Evolutionary conservation across 306 rosid species (phyloP).

Genomic region (Casuarina equisetifolia): DNA sequence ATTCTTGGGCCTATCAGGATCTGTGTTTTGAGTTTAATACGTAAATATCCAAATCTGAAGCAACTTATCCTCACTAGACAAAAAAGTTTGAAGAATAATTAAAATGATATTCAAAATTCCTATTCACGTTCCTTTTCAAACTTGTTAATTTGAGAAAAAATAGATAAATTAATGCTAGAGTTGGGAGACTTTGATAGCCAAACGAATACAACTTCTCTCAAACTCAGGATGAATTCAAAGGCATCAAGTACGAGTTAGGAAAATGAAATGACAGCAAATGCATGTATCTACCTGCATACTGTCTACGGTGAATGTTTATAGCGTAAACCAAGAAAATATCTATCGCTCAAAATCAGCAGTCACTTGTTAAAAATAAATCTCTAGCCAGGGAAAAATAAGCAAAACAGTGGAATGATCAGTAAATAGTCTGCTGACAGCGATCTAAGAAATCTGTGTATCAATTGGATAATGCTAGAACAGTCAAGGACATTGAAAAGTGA

Average conservation of each 20-base stretch:
- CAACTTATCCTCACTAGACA: background rate
- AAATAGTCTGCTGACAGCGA: background rate
- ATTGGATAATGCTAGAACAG: background rate
- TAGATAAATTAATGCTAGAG: background rate
- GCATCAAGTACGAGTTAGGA: background rate
- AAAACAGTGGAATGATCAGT: background rate
- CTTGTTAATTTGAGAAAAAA: background rate
- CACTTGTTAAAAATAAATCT: background rate
- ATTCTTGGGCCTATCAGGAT: constrained; percentile 87
- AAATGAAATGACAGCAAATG: constrained; percentile 1
- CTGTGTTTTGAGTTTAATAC: constrained; percentile 45
- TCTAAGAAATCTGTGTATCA: background rate
- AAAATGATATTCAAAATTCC: constrained; percentile 4
- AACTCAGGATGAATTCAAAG: constrained; percentile 7
- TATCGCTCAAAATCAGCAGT: background rate
- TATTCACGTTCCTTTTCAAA: background rate
- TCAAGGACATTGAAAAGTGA: background rate
- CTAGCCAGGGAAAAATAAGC: background rate
- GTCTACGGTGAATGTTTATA: constrained; percentile 13
- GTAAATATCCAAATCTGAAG: constrained; percentile 16
- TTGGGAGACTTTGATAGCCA: background rate
- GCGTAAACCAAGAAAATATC: background rate
- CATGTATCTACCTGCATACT: background rate
- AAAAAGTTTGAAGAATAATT: constrained; percentile 9
- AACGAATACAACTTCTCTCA: constrained; percentile 2